Conservation (phyloP, 1,139 yeast species). For the Yamadazyma diddensiae region DNA sequence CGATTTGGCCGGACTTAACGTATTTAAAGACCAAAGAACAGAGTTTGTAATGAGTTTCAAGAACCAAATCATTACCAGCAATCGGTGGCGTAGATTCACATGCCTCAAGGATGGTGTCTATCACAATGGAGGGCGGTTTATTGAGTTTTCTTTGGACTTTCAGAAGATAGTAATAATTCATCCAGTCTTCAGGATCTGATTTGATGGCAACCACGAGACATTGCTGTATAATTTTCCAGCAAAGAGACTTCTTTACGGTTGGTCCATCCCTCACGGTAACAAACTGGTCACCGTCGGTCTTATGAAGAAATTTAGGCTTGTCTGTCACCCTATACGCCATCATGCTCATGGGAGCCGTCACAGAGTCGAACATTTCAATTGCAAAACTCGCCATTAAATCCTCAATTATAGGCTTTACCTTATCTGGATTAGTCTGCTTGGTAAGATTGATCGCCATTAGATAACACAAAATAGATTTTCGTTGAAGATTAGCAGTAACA, state of each 20-base stretch:
- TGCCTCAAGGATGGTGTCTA: conserved; percentile 40
- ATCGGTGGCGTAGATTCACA: conserved; percentile 7
- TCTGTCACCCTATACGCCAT: conserved; percentile 45
- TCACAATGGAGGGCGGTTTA: conserved; percentile 24
- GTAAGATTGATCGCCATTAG: conserved; percentile 67
- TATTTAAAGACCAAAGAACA: conserved; percentile 61
- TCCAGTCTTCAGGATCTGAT: conserved; percentile 57
- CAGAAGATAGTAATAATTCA: conserved; percentile 53
- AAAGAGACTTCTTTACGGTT: conserved; percentile 23
- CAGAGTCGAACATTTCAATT: conserved; percentile 59
- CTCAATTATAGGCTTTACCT: conserved; percentile 32
- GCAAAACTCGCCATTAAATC: conserved; percentile 58
- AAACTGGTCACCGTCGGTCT: conserved; percentile 23
- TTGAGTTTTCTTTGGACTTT: conserved; percentile 56
- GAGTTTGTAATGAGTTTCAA: conserved; percentile 74
- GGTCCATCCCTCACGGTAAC: conserved; percentile 21
- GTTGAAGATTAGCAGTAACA: conserved; percentile 62
- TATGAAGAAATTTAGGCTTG: conserved; percentile 32
- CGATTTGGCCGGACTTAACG: conserved; percentile 34
- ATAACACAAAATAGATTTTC: conserved; percentile 70
- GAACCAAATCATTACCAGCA: conserved; percentile 31
- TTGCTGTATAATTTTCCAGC: conserved; percentile 36
- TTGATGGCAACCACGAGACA: conserved; percentile 44
- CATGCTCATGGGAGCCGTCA: conserved; percentile 66
- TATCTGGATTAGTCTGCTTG: conserved; percentile 20